Base-by-base conservation (phyloP, 495 filamentous ascomycete species). In the Penicillium manginii region DNA sequence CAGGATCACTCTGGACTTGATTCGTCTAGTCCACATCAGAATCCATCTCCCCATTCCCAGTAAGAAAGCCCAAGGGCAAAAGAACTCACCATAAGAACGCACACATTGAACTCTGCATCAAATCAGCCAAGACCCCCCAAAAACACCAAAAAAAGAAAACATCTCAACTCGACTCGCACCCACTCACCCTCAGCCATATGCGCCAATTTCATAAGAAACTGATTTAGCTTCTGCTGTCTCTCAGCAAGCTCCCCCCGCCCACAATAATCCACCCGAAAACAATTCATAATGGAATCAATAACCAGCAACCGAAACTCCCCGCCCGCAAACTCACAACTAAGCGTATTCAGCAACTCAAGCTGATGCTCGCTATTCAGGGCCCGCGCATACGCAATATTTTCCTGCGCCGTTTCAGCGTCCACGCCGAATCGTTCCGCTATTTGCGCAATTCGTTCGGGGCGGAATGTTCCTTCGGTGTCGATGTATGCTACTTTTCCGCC, bases 401-500 rank as follows among this genome's bases (percentile, higher is more conserved):
- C 89, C 64, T 86, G 86, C 23, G 86, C 82, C 42, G 75, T 72
- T 39, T 86, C 85, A 1, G 84, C 78, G 63, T 90, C 87, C 32
- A 89, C 76, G 4, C 86, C 86, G 73, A 90, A 92, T 10, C 89
- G 81, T 59, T 91, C 88, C 10, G 87, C 86, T 59, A 92, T 91
- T 68, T 92, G 88, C 8, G 76, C 76, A 37, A 88, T 88, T 33
- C 82, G 78, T 60, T 92, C 89, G 2, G 89, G 89, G 37, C 89
- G 78, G 63, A 91, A 92, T 0, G 89, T 92, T 18, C 89, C 89
- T 66, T 92, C 89, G 3, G 89, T 91, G 61, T 92, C 87, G 66
- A 92, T 91, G 63, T 90, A 92, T 35, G 89, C 89, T 40, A 90
- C 89, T 65, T 91, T 92, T 26, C 89, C 89, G 64, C 87, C 86